A percentile compares a stretch with the other conserved stretches of the same genome.
These are phyloP conservation scores for Neoascochyta sp. DNA, from an alignment of 2,329 filamentous ascomycete species.

Conservation along the genomic window DNA sequence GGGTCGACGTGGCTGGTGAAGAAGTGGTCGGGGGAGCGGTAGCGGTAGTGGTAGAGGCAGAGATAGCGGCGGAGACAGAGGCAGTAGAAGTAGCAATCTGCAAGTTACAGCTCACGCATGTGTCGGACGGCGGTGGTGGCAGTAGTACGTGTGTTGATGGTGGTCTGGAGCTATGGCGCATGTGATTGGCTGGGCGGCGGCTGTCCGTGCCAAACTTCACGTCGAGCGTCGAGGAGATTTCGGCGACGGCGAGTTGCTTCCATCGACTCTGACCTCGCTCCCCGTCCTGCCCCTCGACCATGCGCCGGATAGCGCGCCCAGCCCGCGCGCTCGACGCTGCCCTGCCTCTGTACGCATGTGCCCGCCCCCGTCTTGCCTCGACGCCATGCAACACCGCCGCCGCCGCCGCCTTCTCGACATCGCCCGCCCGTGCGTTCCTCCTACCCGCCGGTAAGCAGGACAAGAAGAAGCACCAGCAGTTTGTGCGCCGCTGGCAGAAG, in stretches of 20 bases:
- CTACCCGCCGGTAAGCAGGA: slow-evolving; percentile 27
- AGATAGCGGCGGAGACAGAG: not conserved
- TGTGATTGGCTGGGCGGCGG: slow-evolving; percentile 21
- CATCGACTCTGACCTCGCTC: slow-evolving; percentile 20
- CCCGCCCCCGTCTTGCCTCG: slow-evolving; percentile 14
- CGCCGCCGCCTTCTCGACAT: slow-evolving; percentile 31
- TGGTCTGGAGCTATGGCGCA: no score
- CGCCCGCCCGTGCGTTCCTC: slow-evolving; percentile 21
- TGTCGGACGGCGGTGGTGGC: not conserved
- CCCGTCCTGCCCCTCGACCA: no score
- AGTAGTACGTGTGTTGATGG: no score
- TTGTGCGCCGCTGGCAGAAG: slow-evolving; percentile 37
- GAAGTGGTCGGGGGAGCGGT: slow-evolving; percentile 55
- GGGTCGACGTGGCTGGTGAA: slow-evolving; percentile 69
- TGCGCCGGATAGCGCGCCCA: slow-evolving; percentile 39
- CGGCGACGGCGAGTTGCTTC: no score
- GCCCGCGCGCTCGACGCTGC: slow-evolving; percentile 32
- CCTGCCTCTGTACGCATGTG: slow-evolving; percentile 9
- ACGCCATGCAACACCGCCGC: slow-evolving; percentile 16
- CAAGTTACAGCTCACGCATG: no score
- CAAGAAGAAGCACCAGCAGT: slow-evolving; percentile 37
- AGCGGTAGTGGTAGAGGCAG: no score
- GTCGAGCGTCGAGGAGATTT: slow-evolving; percentile 13
- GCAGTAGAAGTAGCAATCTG: not conserved
- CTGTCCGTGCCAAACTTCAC: no score